phyloP scores from a whole-genome alignment of 257 asterid species.

The Hygrophila difformis region DNA sequence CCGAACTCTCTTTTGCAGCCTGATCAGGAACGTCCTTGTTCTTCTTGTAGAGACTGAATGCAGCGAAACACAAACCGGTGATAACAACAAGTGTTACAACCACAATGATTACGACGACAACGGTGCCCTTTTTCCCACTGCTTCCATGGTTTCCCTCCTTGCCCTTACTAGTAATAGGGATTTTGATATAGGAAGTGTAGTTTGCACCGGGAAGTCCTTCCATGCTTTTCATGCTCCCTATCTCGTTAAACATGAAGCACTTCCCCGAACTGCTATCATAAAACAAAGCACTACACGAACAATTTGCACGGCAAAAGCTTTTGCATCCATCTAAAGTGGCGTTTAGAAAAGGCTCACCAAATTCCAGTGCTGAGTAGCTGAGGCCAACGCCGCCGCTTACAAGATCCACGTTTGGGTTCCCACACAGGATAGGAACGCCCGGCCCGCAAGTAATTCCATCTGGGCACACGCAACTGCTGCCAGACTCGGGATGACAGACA shows the following conservation, averaged over 20 bases:
- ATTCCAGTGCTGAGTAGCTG: constrained; percentile 39
- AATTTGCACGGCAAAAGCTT: constrained; percentile 36
- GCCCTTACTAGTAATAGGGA: too few relatives aligned
- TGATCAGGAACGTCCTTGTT: constrained; percentile 38
- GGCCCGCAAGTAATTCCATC: constrained; percentile 39
- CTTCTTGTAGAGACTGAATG: constrained; percentile 28
- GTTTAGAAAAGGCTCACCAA: constrained; percentile 27
- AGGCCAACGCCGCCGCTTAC: constrained; percentile 38
- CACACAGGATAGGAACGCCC: constrained; percentile 25
- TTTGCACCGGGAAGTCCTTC: constrained; percentile 13
- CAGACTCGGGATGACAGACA: constrained; percentile 32
- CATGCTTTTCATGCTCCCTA: constrained; percentile 34
- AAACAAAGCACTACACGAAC: constrained; percentile 54
- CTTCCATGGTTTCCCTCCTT: too few relatives aligned
- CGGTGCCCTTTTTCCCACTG: too few relatives aligned
- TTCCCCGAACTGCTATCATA: constrained; percentile 36
- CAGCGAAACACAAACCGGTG: too few relatives aligned
- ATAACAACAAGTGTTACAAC: too few relatives aligned
- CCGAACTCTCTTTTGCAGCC: constrained; percentile 45
- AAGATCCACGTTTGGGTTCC: constrained; percentile 24
- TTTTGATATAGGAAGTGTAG: constrained; percentile 37
- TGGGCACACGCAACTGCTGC: constrained; percentile 47
- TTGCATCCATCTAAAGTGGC: constrained; percentile 51
- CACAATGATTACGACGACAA: too few relatives aligned
- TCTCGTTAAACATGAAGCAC: constrained; percentile 48